phyloP scores from a whole-genome alignment of 345 rosid species.

The Citrus reticulata region DNA sequence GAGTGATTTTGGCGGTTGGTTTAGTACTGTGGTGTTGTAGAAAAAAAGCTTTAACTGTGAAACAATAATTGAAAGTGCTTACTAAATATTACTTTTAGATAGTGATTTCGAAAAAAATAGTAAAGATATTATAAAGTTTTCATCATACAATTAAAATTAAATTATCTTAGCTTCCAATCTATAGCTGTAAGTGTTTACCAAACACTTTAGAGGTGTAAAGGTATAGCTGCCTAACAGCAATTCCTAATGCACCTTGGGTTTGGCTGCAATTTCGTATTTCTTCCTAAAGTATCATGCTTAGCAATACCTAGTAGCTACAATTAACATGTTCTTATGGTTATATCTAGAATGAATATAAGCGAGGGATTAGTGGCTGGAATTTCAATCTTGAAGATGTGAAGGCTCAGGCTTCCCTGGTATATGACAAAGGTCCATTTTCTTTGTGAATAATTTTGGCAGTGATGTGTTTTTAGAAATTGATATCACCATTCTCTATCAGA shows the following conservation, averaged over 20 bases:
- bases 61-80: too few relatives aligned
- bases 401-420: constrained; percentile 99
- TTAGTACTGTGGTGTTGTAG: too few relatives aligned
- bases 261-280: background rate
- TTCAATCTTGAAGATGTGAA: constrained; percentile 96
- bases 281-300: background rate
- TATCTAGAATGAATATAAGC: constrained; percentile 89
- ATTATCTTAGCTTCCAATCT: too few relatives aligned
- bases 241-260: background rate
- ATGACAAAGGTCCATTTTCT: constrained; percentile 14
- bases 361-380: constrained; percentile 98
- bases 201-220: too few relatives aligned
- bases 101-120: too few relatives aligned
- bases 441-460: background rate
- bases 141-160: too few relatives aligned
- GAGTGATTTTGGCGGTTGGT: background rate
- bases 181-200: too few relatives aligned
- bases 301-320: background rate
- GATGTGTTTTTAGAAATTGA: background rate
- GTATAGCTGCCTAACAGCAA: too few relatives aligned
- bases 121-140: too few relatives aligned
- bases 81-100: too few relatives aligned
- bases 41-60: too few relatives aligned
- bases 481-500: constrained; percentile 44
- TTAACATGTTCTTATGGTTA: constrained; percentile 4